Evolutionary conservation across 495 filamentous ascomycete genomes (phyloP).

Genomic region (Talaromyces borbonicus): DNA sequence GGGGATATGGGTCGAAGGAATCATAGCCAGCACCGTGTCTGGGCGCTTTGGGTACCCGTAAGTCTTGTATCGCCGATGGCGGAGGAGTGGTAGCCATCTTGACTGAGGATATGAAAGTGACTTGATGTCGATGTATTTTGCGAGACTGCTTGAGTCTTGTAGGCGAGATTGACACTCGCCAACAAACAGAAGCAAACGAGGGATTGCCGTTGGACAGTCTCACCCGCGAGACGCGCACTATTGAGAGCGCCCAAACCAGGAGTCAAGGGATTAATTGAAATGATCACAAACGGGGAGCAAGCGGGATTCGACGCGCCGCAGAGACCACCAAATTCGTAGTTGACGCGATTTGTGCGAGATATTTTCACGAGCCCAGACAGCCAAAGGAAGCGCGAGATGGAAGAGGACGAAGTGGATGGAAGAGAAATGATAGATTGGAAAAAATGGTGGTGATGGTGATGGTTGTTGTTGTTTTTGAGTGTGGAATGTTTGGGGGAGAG

Average conservation of each 20-base stretch:
- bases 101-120: not conserved
- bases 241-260: not conserved
- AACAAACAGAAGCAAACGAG: constrained; percentile 2
- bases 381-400: constrained; percentile 1
- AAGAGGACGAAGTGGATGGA: constrained; percentile 3
- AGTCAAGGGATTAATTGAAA: not conserved
- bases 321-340: not conserved
- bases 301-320: not conserved
- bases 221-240: not conserved
- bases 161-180: not conserved
- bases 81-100: constrained; percentile 59
- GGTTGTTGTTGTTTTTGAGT: not conserved
- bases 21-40: constrained; percentile 59
- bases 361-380: not conserved
- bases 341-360: not conserved
- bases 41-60: constrained; percentile 53
- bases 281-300: not conserved
- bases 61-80: constrained; percentile 35
- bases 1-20: constrained; percentile 56
- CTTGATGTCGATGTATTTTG: constrained; percentile 1
- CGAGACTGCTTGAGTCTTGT: not conserved
- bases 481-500: constrained; percentile 4
- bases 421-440: not conserved
- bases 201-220: constrained; percentile 1
- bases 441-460: not conserved